Base-by-base conservation (phyloP, 2,329 filamentous ascomycete genomes). In the Penicillium concentricum region DNA sequence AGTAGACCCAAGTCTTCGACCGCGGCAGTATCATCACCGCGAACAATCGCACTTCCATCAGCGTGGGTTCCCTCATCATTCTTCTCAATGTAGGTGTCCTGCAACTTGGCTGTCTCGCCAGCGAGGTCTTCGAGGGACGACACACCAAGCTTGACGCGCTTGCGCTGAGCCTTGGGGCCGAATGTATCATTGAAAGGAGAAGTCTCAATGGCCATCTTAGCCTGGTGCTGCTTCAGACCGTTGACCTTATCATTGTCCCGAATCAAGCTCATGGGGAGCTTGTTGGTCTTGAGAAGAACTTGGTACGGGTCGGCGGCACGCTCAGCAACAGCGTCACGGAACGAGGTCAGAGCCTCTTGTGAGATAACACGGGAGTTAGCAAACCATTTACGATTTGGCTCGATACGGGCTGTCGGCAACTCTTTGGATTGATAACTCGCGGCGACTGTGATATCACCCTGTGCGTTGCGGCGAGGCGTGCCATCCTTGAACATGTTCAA, bases 331-430 rank as follows among this genome's bases (percentile, higher is more conserved):
- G 94, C 94, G 58, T 92, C 88, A 60, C 94, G 87, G 78, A 99
- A 99, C 2, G 90, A 87, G 43, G 84, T 85, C 61, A 97, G 82
- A 3, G 91, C 90, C 72, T 96, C 91, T 73, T 97, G 93, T 1
- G 89, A 91, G 69, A 97, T 96, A 43, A 88, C 86, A 69, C 94
- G 82, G 34, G 93, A 96, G 76, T 97, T 97, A 69, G 88, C 91
- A 78, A 99, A 99, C 94, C 94, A 99, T 78, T 95, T 95, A 69
- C 94, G 84, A 78, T 97, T 95, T 48, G 94, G 94, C 80, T 97
- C 93, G 70, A 97, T 90, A 64, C 92, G 85, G 65, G 93, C 94
- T 58, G 83, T 85, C 45, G 93, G 92, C 22, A 87, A 78, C 35
- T 96, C 92, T 70, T 86, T 83, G 58, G 88, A 92, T 78, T 97